These are phyloP conservation scores for Tulasnella sp. DNA, from an alignment of 768 basidiomycete genomes.

Conservation along the genomic window DNA sequence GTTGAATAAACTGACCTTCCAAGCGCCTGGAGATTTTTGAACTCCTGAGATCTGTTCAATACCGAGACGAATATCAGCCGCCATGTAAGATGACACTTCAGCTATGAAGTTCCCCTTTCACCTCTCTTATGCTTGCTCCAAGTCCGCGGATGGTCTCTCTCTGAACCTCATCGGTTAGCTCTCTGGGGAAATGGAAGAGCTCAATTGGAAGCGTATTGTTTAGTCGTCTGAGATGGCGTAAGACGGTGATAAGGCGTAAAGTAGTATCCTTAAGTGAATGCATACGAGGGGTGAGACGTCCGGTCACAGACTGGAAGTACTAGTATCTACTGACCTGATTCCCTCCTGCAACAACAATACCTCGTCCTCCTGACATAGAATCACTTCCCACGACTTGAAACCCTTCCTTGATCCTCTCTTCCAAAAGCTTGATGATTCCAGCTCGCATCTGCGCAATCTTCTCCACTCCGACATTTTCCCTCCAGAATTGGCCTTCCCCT, in stretches of 20 bases:
- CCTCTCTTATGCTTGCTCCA: slow-evolving; percentile 26
- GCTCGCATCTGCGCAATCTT: slow-evolving; percentile 23
- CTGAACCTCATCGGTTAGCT: slow-evolving; percentile 23
- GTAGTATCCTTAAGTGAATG: slow-evolving; percentile 26
- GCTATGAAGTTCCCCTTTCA: too few relatives aligned
- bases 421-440: slow-evolving; percentile 25
- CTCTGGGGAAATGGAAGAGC: slow-evolving; percentile 31
- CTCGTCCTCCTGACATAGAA: slow-evolving; percentile 21
- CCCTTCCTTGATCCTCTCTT: slow-evolving; percentile 21
- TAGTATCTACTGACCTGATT: slow-evolving; percentile 23
- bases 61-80: too few relatives aligned
- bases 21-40: neutral
- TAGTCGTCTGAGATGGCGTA: slow-evolving; percentile 27
- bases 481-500: slow-evolving; percentile 28
- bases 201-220: slow-evolving; percentile 30
- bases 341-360: slow-evolving; percentile 31
- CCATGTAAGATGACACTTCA: too few relatives aligned
- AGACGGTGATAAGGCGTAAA: slow-evolving; percentile 25
- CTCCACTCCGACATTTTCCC: slow-evolving; percentile 16
- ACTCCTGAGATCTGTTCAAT: neutral
- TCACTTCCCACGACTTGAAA: slow-evolving; percentile 19
- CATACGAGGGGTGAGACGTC: neutral
- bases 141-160: slow-evolving; percentile 24
- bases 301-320: too few relatives aligned
- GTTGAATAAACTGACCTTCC: slow-evolving; percentile 6